A percentile compares a stretch with the other conserved stretches of the same genome.
Conservation (phyloP, 2,329 filamentous ascomycete species). For the Nemania diffusa region DNA sequence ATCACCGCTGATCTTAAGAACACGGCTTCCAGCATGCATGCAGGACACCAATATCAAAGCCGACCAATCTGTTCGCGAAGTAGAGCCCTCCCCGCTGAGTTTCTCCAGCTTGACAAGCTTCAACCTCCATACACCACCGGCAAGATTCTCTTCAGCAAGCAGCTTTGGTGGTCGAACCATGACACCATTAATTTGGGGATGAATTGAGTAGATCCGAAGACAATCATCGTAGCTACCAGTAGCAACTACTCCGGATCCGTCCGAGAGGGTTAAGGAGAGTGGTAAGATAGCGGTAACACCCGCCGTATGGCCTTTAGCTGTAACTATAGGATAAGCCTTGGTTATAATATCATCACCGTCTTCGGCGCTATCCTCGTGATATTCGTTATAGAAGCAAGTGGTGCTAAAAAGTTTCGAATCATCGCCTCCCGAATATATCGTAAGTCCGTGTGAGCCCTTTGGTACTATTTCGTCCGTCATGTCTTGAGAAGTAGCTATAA, state of each 20-base stretch:
- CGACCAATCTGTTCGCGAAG: conserved; percentile 37
- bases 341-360: conserved; percentile 33
- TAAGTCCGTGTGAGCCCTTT: conserved; percentile 45
- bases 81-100: conserved; percentile 36
- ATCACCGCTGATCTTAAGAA: conserved; percentile 62
- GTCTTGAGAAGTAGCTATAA: conserved; percentile 13
- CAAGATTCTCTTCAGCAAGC: conserved; percentile 74
- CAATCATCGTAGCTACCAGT: conserved; percentile 94
- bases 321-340: conserved; percentile 42
- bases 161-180: conserved; percentile 58
- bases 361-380: conserved; percentile 19
- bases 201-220: conserved; percentile 72
- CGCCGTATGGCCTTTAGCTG: conserved; percentile 72
- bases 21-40: conserved; percentile 86
- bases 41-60: conserved; percentile 80
- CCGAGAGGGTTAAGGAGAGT: conserved; percentile 57
- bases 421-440: conserved; percentile 78
- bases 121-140: conserved; percentile 87
- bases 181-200: conserved; percentile 55
- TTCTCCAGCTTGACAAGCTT: conserved; percentile 63
- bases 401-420: conserved; percentile 70
- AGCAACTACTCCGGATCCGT: conserved; percentile 68
- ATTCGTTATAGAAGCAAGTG: conserved; percentile 45
- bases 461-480: conserved; percentile 14
- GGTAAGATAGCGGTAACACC: conserved; percentile 90